A percentile compares a stretch with the other conserved stretches of the same genome.
phyloP scores from a whole-genome alignment of 2,329 filamentous ascomycete genomes.

The Fusarium pseudoanthophilum region DNA sequence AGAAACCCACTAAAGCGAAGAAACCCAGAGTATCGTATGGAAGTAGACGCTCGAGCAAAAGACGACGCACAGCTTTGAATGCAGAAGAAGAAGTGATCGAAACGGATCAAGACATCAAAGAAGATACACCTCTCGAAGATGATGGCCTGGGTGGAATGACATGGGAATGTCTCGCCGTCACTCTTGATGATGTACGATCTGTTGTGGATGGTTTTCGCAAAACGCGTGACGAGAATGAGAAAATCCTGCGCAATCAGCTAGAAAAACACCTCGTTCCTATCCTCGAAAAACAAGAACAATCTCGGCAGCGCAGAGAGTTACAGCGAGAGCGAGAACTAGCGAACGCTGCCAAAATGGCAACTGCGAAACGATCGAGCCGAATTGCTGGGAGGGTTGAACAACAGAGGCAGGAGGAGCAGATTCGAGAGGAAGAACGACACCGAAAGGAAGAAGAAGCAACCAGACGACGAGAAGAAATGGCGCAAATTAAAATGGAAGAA shows the following conservation, averaged over 20 bases:
- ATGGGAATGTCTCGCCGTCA: conserved; percentile 93
- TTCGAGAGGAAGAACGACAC: conserved; percentile 71
- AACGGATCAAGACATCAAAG: conserved; percentile 51
- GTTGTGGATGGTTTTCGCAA: conserved; percentile 79
- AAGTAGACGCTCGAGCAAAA: conserved; percentile 75
- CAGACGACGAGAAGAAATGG: conserved; percentile 74
- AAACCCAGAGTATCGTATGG: conserved; percentile 64
- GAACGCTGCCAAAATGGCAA: conserved; percentile 87
- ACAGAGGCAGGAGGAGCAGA: conserved; percentile 77
- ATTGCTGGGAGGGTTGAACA: conserved; percentile 85
- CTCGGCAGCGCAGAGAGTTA: conserved; percentile 75
- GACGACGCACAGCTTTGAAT: conserved; percentile 67
- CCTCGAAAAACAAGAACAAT: conserved; percentile 81
- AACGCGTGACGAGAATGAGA: conserved; percentile 86
- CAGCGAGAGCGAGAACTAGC: conserved; percentile 81
- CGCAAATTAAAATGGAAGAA: conserved; percentile 68
- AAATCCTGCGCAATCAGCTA: conserved; percentile 76
- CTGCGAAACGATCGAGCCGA: conserved; percentile 91
- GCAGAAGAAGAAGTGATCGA: conserved; percentile 48
- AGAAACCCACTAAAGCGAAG: conserved; percentile 74
- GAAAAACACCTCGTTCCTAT: conserved; percentile 84
- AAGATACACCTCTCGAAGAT: conserved; percentile 54
- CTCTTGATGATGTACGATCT: conserved; percentile 77
- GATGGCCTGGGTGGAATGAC: conserved; percentile 79
- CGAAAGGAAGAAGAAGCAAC: conserved; percentile 66